phyloP scores from a whole-genome alignment of 2,329 filamentous ascomycete species.

The Rugonectria rugulosa region DNA sequence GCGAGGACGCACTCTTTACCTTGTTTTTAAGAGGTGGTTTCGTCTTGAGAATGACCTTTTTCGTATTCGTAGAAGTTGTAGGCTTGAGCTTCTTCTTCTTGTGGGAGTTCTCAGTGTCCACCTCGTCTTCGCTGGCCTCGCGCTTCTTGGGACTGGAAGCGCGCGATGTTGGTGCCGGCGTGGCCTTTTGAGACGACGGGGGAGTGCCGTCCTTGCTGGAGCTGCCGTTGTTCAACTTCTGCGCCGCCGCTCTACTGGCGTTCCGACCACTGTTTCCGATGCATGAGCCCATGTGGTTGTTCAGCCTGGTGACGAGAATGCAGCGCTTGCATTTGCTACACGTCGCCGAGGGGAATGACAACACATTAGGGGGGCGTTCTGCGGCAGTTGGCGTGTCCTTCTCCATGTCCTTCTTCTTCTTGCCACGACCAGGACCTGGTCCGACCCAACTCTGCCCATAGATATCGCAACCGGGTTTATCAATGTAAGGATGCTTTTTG shows the following conservation, averaged over 20 bases:
- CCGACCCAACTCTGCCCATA: slow-evolving; percentile 84
- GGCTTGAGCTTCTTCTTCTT: slow-evolving; percentile 69
- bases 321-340: slow-evolving; percentile 74
- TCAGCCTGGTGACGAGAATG: slow-evolving; percentile 69
- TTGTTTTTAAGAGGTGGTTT: slow-evolving; percentile 61
- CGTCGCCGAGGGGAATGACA: slow-evolving; percentile 70
- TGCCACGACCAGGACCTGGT: slow-evolving; percentile 73
- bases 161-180: slow-evolving; percentile 62
- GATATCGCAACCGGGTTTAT: slow-evolving; percentile 79
- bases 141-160: slow-evolving; percentile 65
- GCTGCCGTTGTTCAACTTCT: slow-evolving; percentile 68
- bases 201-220: slow-evolving; percentile 65
- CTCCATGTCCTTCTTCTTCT: slow-evolving; percentile 81
- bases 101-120: slow-evolving; percentile 57
- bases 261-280: slow-evolving; percentile 72
- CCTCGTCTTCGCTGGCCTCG: slow-evolving; percentile 64
- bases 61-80: slow-evolving; percentile 43
- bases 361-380: slow-evolving; percentile 65
- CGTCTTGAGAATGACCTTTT: slow-evolving; percentile 65
- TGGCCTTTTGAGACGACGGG: slow-evolving; percentile 69
- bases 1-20: slow-evolving; percentile 57
- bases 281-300: slow-evolving; percentile 74
- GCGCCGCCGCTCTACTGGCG: slow-evolving; percentile 67
- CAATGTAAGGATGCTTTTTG: slow-evolving; percentile 80
- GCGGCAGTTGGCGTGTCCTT: slow-evolving; percentile 63